Evolutionary conservation across 768 basidiomycete genomes (phyloP), one percentile per base, ranked within the genome.

Genomic region (Boletus tomentosulus): DNA sequence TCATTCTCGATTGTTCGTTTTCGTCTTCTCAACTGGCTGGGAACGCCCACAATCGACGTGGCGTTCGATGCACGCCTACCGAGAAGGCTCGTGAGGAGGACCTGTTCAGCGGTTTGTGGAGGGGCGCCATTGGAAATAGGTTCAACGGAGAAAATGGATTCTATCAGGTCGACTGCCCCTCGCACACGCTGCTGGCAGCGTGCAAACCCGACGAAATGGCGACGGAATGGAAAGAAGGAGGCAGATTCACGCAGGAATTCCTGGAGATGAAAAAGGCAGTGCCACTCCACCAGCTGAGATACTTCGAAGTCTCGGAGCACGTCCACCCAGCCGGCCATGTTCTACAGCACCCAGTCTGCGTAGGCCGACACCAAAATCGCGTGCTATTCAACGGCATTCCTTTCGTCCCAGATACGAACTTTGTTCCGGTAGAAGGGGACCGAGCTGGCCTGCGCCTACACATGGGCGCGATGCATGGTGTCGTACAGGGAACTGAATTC

Each of bases 1-100:
- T 87, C 53, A 75, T 87, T 51, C 71, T 87, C 24, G 86, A 87
- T 66, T 78, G 80, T 58, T 86, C 82, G 60, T 86, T 86, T 69
- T 75, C 79, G 10, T 67, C 69, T 6, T 71, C 77, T 12, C 60
- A 66, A 19, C 71, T 74, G 45, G 69, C 73, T 16, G 65, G 67
- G 33, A 72, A 74, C 15, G 62, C 68, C n/a, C 74, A 74, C 28
- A 71, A 77, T 55, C 76, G 83, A 30, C 75, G 72, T 35, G 70
- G 73, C 50, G 74, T 77, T 48, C 81, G 86, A 41, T 86, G 78
- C 74, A 85, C 85, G 7, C 77, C 78, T n/a, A 78, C 84, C 1
- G 64, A 65, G n/a, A 82, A 82, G 58, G 77, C 80, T 10, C 70
- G 67, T 13, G 67, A 75, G 8, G 79, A 83, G 30, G 83, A 87